These are phyloP conservation scores for Euphorbia pulcherrima DNA, from an alignment of 345 rosid genomes.

Conservation along the genomic window DNA sequence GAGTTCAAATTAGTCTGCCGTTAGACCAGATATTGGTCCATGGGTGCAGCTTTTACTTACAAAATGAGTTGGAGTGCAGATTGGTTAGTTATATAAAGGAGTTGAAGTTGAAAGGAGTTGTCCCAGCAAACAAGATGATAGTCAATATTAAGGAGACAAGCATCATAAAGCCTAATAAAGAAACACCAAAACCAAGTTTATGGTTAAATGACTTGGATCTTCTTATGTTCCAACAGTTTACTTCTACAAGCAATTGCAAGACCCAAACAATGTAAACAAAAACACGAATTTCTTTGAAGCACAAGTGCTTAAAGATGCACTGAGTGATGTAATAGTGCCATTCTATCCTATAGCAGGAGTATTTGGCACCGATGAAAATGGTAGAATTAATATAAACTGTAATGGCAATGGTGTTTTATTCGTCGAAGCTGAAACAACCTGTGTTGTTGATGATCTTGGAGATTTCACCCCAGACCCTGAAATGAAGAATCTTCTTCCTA, in stretches of 20 bases:
- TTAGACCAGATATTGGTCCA: no score
- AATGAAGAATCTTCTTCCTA: slow-evolving; percentile 27
- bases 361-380: slow-evolving; percentile 19
- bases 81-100: no score
- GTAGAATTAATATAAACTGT: slow-evolving; percentile 29
- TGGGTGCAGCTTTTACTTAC: no score
- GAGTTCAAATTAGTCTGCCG: no score
- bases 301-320: slow-evolving; percentile 23
- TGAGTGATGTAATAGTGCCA: slow-evolving; percentile 28
- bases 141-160: slow-evolving; percentile 14
- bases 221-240: slow-evolving; percentile 9
- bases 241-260: slow-evolving; percentile 25
- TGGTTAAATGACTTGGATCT: slow-evolving; percentile 32
- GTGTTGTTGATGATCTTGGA: slow-evolving; percentile 19
- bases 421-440: slow-evolving; percentile 29
- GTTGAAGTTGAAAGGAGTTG: no score
- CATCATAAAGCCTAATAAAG: slow-evolving; percentile 20
- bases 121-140: background rate
- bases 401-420: slow-evolving; percentile 29
- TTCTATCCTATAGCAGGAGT: slow-evolving; percentile 38
- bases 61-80: no score
- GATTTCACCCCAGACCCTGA: slow-evolving; percentile 21
- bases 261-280: no score
- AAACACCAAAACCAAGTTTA: slow-evolving; percentile 15
- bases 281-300: slow-evolving; percentile 16